Conservation (phyloP, 805 yeast genomes). For the Hanseniaspora meyeri region DNA sequence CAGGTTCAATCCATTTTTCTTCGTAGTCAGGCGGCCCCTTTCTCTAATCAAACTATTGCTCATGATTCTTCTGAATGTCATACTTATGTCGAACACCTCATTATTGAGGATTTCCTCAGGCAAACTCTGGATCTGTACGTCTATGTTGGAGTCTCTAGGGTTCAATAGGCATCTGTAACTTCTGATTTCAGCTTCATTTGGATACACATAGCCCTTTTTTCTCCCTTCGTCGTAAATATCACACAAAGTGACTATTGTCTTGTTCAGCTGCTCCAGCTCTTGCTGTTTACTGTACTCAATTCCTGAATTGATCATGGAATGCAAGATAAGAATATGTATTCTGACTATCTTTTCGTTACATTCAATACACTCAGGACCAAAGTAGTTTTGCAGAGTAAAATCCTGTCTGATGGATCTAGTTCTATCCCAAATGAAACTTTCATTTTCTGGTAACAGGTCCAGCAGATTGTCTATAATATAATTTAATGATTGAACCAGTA, state of each 20-base stretch:
- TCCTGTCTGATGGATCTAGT: conserved; percentile 94
- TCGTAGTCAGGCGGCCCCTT: conserved; percentile 36
- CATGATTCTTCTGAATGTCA: conserved; percentile 53
- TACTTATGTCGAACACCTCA: conserved; percentile 53
- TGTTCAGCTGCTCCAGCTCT: conserved; percentile 86
- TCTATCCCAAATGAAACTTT: conserved; percentile 91
- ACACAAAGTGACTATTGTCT: conserved; percentile 73
- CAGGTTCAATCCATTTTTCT: conserved; percentile 48
- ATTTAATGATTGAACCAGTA: conserved; percentile 53
- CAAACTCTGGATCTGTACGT: conserved; percentile 55
- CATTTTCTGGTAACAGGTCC: conserved; percentile 64
- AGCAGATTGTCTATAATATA: conserved; percentile 57
- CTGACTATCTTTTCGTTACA: conserved; percentile 88
- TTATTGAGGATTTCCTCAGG: conserved; percentile 47
- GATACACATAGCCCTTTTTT: conserved; percentile 51
- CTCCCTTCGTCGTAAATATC: conserved; percentile 79
- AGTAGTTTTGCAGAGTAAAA: conserved; percentile 86
- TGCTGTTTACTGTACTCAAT: conserved; percentile 84
- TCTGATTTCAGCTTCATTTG: conserved; percentile 86
- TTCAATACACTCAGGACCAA: conserved; percentile 85
- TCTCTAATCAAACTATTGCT: conserved; percentile 50
- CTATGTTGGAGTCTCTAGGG: conserved; percentile 72
- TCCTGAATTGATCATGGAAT: conserved; percentile 65
- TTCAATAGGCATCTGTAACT: conserved; percentile 76
- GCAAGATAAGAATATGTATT: conserved; percentile 69